These are phyloP conservation scores for Cydonia oblonga DNA, from an alignment of 331 rosid genomes.

Conservation along the genomic window DNA sequence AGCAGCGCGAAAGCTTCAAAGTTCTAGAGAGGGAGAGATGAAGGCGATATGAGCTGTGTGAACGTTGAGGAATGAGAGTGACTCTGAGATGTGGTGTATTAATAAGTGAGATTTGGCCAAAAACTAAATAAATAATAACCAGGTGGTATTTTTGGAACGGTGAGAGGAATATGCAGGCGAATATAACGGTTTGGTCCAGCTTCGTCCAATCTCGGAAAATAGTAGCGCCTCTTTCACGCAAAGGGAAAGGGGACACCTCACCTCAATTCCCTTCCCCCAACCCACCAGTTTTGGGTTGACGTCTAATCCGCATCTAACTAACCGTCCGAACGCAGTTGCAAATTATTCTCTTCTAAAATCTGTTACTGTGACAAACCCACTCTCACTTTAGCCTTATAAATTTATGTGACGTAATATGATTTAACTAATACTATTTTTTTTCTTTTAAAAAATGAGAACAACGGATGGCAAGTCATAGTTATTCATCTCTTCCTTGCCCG, in stretches of 20 bases:
- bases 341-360: no score
- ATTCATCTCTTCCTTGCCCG: rapidly evolving
- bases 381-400: no score
- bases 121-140: background rate
- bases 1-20: background rate
- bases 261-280: background rate
- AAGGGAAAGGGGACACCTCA: background rate
- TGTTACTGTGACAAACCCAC: no score
- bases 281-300: background rate
- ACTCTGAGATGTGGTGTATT: background rate
- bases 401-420: no score
- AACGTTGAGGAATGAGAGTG: background rate
- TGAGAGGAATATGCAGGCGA: conserved; percentile 29
- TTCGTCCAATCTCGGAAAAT: conserved; percentile 10
- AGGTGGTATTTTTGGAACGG: background rate
- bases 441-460: no score
- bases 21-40: background rate
- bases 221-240: conserved; percentile 40
- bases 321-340: background rate
- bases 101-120: background rate
- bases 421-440: no score
- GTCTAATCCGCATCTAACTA: background rate
- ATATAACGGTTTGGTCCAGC: conserved; percentile 1
- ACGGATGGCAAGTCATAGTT: rapidly evolving
- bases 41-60: background rate